Evolutionary conservation across 805 yeast genomes (phyloP).

Genomic region (Zygoascus flipseniorum): DNA sequence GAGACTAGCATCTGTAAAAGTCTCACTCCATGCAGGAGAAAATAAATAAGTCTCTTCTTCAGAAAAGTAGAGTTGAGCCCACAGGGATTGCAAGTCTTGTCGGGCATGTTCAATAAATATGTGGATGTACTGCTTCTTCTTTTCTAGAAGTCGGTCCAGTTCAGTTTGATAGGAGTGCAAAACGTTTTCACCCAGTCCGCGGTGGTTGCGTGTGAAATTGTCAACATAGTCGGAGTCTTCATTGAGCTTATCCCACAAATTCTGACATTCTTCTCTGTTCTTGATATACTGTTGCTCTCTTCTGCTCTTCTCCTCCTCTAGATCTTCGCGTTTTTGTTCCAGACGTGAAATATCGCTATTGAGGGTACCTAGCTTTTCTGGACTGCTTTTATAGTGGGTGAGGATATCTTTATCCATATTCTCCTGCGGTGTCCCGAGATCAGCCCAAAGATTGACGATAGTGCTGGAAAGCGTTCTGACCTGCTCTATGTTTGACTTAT

Average conservation of each 20-base stretch:
- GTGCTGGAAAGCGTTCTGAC: constrained; percentile 18
- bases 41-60: constrained; percentile 43
- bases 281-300: constrained; percentile 25
- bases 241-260: constrained; percentile 50
- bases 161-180: constrained; percentile 48
- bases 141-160: constrained; percentile 45
- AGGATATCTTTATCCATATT: constrained; percentile 22
- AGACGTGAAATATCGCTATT: constrained; percentile 25
- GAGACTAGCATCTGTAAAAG: constrained; percentile 52
- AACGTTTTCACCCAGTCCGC: constrained; percentile 38
- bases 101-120: constrained; percentile 59
- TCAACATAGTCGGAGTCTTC: constrained; percentile 37
- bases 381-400: constrained; percentile 14
- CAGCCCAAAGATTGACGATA: constrained; percentile 26
- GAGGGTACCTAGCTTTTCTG: constrained; percentile 20
- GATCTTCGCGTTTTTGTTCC: constrained; percentile 15
- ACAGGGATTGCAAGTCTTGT: constrained; percentile 46
- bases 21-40: constrained; percentile 34
- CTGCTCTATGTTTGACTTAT: constrained; percentile 12
- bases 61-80: constrained; percentile 56
- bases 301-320: constrained; percentile 32
- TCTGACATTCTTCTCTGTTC: constrained; percentile 33
- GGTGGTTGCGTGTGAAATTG: constrained; percentile 36
- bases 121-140: constrained; percentile 57
- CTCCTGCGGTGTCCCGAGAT: constrained; percentile 25